Percentiles rank a stretch among this genome's conserved stretches.
Evolutionary conservation across 257 asterid genomes (phyloP).

Genomic region (Nyctanthes arbortristis): DNA sequence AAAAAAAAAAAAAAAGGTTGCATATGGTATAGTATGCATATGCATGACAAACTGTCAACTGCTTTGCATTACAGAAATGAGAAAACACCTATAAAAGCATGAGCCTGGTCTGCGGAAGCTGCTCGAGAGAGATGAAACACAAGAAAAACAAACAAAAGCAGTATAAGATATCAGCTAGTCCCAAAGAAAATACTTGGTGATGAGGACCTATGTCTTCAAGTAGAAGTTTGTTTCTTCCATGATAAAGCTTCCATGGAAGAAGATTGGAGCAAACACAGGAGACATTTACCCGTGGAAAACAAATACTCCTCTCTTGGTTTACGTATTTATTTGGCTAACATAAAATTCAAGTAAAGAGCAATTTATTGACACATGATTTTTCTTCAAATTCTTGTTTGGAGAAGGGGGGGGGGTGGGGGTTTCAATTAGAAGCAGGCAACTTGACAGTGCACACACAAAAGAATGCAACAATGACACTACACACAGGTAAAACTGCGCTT

Average conservation of each 20-base stretch:
- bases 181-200: not conserved
- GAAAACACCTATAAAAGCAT: not conserved
- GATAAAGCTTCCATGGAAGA: not conserved
- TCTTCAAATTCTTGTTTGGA: no score
- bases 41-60: not conserved
- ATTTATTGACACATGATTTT: not conserved
- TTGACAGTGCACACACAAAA: no score
- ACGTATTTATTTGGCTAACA: not conserved
- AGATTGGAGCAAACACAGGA: not conserved
- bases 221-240: not conserved
- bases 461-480: no score
- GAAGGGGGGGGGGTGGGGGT: no score
- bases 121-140: not conserved
- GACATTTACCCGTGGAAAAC: not conserved
- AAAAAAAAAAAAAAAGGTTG: not conserved
- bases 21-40: constrained; percentile 6
- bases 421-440: no score
- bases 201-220: not conserved
- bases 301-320: not conserved
- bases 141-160: no score
- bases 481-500: no score
- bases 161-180: not conserved
- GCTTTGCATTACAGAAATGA: constrained; percentile 8
- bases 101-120: not conserved
- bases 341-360: not conserved